phyloP scores from a whole-genome alignment of 2,329 filamentous ascomycete species.

The Venturiaceae sp. region DNA sequence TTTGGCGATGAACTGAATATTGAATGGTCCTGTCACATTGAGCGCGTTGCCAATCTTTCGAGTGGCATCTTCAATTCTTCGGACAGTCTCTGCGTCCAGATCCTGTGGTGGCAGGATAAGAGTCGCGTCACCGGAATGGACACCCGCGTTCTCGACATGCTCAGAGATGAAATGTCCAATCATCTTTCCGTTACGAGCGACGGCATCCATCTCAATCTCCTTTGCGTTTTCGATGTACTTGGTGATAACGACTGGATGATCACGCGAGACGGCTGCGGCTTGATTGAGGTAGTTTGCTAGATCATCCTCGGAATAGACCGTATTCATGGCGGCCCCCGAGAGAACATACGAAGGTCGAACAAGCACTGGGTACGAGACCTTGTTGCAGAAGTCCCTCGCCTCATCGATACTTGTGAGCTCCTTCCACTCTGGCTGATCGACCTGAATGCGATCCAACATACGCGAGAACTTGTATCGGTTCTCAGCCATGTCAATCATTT shows the following conservation, averaged over 20 bases:
- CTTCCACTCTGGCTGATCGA: slow-evolving; percentile 97
- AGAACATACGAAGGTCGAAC: slow-evolving; percentile 95
- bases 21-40: slow-evolving; percentile 94
- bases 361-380: slow-evolving; percentile 85
- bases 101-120: slow-evolving; percentile 93
- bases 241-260: slow-evolving; percentile 95
- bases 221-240: slow-evolving; percentile 99
- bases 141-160: slow-evolving; percentile 96
- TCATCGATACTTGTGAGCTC: slow-evolving; percentile 93
- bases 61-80: slow-evolving; percentile 88
- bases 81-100: slow-evolving; percentile 77
- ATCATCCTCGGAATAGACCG: slow-evolving; percentile 92
- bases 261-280: slow-evolving; percentile 84
- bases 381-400: slow-evolving; percentile 75
- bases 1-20: slow-evolving; percentile 99
- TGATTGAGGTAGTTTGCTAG: slow-evolving; percentile 81
- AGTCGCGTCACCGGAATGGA: slow-evolving; percentile 96
- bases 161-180: slow-evolving; percentile 96
- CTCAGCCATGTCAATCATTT: slow-evolving; percentile 98
- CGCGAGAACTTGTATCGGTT: slow-evolving; percentile 98
- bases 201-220: slow-evolving; percentile 99
- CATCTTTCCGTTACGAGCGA: slow-evolving; percentile 80
- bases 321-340: slow-evolving; percentile 98
- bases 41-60: slow-evolving; percentile 89
- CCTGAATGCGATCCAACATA: slow-evolving; percentile 88